Base-by-base conservation (phyloP, 768 basidiomycete species). In the Trichaptum fuscoviolaceum region DNA sequence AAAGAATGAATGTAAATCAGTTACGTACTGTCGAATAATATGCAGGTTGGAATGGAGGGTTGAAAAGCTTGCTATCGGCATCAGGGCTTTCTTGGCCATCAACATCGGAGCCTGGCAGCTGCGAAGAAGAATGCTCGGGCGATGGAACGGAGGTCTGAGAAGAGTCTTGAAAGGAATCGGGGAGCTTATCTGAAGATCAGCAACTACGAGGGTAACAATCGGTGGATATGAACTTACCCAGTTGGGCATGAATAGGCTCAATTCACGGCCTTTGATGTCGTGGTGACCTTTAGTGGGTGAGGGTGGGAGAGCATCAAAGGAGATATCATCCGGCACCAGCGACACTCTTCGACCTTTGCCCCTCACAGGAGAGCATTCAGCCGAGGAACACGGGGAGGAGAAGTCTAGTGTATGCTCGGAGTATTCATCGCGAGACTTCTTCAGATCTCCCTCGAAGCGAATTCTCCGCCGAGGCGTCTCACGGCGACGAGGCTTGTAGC, bases 401-500 rank as follows among this genome's bases (percentile, higher is more conserved):
- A 52, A 52, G 20, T 52, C 42, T 12, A 52, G 42, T 12, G 20
- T 52, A 52, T 52, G 42, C 42, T 52, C 42, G 10, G 42, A 52
- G 12, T 12, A 20, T 4, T 52, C 42, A 20, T 12, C 42, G 42
- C 10, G 42, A 52, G 42, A 52, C 42, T 85, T 77, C 72, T 82
- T 82, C 25, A 85, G 82, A 12, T 82, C 85, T 57, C 85, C 78
- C 70, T 82, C 42, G 15, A 52, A 52, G 42, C 42, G 42, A 52
- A 52, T 85, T 18, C 2, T 63, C 25, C 42, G 42, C 42, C 80
- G 65, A 0, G 81, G 81, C 59, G 79, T 81, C 67, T 79, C 80
- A 5, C 84, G 82, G 10, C 74, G 70, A 35, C 75, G 74, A 6
- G 86, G 86, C 25, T 76, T 75, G 75, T 85, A 88, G 12, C 82